Percentiles rank a stretch among this genome's conserved stretches.
phyloP scores from a whole-genome alignment of 208 protist genomes.

The Leishmania tarentolae region DNA sequence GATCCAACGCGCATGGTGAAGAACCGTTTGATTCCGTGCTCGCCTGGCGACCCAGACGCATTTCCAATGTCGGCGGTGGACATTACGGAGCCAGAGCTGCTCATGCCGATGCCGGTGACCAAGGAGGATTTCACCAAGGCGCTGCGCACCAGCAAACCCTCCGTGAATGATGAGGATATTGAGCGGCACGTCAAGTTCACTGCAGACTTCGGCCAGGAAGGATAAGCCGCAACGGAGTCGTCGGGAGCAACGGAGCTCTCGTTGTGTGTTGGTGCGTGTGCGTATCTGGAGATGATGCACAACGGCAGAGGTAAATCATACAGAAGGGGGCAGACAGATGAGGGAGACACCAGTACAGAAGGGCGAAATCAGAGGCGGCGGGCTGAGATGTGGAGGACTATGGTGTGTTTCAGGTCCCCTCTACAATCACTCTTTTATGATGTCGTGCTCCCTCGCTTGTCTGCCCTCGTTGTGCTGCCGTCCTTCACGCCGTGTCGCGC shows the following conservation, averaged over 20 bases:
- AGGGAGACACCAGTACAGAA: background rate
- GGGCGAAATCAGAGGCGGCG: background rate
- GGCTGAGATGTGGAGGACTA: background rate
- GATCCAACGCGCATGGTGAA: conserved; percentile 76
- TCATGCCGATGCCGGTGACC: conserved; percentile 91
- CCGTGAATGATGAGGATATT: conserved; percentile 93
- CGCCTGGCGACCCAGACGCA: conserved; percentile 92
- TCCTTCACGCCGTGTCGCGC: background rate
- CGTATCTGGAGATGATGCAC: background rate
- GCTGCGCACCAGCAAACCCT: conserved; percentile 84
- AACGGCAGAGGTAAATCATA: background rate
- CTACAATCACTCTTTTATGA: background rate
- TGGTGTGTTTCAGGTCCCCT: background rate
- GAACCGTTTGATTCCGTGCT: conserved; percentile 93
- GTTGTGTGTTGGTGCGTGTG: background rate
- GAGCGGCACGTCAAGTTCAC: conserved; percentile 95
- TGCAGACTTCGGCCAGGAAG: conserved; percentile 96
- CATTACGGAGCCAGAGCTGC: conserved; percentile 86
- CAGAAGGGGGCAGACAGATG: background rate
- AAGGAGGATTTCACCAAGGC: conserved; percentile 94
- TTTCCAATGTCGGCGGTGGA: conserved; percentile 94
- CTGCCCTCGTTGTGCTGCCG: background rate
- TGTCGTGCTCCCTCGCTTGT: background rate
- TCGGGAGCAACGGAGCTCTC: background rate
- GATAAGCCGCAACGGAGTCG: conserved; percentile 38